Percentiles rank a stretch among this genome's conserved stretches.
phyloP scores from a whole-genome alignment of 169 alveolate species.

The Babesia gibsoni region DNA sequence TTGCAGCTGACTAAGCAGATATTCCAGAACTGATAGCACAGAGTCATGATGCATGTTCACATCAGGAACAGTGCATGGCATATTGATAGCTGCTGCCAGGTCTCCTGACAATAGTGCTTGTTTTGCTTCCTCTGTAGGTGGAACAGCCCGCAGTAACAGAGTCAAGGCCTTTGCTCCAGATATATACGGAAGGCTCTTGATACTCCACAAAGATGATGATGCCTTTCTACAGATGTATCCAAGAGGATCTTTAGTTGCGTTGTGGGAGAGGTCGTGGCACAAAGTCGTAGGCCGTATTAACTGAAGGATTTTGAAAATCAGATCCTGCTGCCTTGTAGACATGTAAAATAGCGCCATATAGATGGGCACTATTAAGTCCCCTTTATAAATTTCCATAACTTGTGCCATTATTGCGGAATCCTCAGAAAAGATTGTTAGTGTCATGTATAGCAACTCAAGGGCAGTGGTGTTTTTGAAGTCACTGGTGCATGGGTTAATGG shows the following conservation, averaged over 20 bases:
- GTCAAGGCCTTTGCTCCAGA: slow-evolving; percentile 29
- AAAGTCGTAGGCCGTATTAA: background rate
- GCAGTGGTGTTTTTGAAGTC: slow-evolving; percentile 40
- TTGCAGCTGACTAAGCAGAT: background rate
- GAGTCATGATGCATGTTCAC: background rate
- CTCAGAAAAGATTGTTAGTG: slow-evolving; percentile 6
- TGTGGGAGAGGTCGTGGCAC: background rate
- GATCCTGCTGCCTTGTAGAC: slow-evolving; percentile 29
- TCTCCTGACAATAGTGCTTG: background rate
- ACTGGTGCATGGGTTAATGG: slow-evolving; percentile 37
- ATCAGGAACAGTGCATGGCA: background rate
- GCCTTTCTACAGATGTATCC: background rate
- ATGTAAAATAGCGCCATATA: slow-evolving; percentile 27
- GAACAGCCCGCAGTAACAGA: background rate
- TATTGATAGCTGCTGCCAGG: background rate
- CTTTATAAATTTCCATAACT: background rate
- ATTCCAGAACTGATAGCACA: slow-evolving; percentile 5
- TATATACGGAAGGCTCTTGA: slow-evolving; percentile 13
- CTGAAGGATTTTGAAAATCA: slow-evolving; percentile 6
- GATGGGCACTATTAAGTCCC: background rate
- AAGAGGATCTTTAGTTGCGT: background rate
- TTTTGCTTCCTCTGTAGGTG: background rate
- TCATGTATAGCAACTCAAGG: slow-evolving; percentile 11
- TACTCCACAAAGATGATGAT: slow-evolving; percentile 17
- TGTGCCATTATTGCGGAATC: background rate